Conservation (phyloP, 805 yeast genomes). For the Candida broadrunensis region DNA sequence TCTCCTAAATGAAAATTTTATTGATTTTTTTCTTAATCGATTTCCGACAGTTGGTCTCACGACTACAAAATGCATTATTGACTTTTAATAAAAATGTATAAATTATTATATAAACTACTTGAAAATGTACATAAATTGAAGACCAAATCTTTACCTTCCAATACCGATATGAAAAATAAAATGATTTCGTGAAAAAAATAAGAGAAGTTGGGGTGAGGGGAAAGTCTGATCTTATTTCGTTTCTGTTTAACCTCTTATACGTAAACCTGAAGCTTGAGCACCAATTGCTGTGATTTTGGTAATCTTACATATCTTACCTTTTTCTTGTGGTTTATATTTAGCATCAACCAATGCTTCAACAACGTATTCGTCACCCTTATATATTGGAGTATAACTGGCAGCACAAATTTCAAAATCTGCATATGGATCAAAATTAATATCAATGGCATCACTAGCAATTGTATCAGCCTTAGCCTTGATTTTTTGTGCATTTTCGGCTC, state of each 20-base stretch:
- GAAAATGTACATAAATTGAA: no score
- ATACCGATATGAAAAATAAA: no score
- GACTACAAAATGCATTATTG: no score
- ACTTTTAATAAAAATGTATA: no score
- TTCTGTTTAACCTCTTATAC: conserved; percentile 42
- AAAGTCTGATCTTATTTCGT: no score
- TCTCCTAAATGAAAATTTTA: no score
- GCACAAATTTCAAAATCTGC: conserved; percentile 92
- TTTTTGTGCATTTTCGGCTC: conserved; percentile 86
- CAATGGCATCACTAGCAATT: conserved; percentile 79
- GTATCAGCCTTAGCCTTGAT: conserved; percentile 78
- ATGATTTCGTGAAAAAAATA: no score
- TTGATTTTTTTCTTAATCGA: no score
- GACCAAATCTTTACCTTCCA: no score
- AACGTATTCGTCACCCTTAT: conserved; percentile 65
- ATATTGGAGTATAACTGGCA: conserved; percentile 82
- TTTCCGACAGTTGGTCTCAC: no score
- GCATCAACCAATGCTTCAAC: conserved; percentile 89
- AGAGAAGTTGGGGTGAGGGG: no score
- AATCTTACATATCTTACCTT: conserved; percentile 76
- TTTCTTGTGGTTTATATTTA: conserved; percentile 69
- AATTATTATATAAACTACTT: no score
- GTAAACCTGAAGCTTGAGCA: conserved; percentile 87
- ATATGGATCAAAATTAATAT: conserved; percentile 88
- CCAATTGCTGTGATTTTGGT: conserved; percentile 81